A percentile compares a stretch with the other conserved stretches of the same genome.
phyloP scores from a whole-genome alignment of 2,329 filamentous ascomycete genomes.

The Pseudocercospora eumusae region DNA sequence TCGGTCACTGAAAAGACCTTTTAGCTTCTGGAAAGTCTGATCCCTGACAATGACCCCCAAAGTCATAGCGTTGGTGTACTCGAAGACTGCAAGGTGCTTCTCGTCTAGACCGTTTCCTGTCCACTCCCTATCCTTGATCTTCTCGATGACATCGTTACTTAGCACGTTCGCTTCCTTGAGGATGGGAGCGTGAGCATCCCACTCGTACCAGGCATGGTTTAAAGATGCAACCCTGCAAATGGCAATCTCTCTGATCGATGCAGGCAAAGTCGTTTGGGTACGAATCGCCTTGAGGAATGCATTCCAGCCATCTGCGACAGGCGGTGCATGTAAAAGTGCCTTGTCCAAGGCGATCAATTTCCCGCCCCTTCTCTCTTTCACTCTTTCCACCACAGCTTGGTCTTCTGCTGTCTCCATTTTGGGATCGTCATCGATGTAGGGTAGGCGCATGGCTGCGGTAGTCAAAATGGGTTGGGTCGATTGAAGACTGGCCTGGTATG shows the following conservation, averaged over 20 bases:
- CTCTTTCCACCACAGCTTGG: conserved; percentile 53
- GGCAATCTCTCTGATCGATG: conserved; percentile 68
- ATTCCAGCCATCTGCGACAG: conserved; percentile 61
- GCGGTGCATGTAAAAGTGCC: conserved; percentile 57
- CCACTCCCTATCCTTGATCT: conserved; percentile 46
- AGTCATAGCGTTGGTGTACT: conserved; percentile 84
- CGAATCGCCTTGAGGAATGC: conserved; percentile 59
- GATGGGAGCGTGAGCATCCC: conserved; percentile 72
- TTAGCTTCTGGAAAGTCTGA: conserved; percentile 65
- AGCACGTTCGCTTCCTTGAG: conserved; percentile 67
- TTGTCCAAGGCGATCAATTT: conserved; percentile 57
- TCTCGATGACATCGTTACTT: conserved; percentile 48
- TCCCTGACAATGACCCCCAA: conserved; percentile 69
- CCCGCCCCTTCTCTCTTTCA: conserved; percentile 54
- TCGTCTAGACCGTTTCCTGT: conserved; percentile 52
- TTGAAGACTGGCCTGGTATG: background rate
- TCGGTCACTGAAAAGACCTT: conserved; percentile 62
- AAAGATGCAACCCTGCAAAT: conserved; percentile 79
- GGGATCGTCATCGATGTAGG: conserved; percentile 56
- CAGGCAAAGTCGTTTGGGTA: conserved; percentile 53
- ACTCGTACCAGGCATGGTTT: conserved; percentile 84
- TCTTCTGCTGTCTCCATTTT: conserved; percentile 50
- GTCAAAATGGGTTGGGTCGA: background rate
- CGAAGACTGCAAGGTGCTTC: conserved; percentile 67
- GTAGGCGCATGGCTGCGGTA: conserved; percentile 53